Percentiles rank a stretch among this genome's conserved stretches.
phyloP scores from a whole-genome alignment of 257 asterid genomes.

The Solanum chilense region DNA sequence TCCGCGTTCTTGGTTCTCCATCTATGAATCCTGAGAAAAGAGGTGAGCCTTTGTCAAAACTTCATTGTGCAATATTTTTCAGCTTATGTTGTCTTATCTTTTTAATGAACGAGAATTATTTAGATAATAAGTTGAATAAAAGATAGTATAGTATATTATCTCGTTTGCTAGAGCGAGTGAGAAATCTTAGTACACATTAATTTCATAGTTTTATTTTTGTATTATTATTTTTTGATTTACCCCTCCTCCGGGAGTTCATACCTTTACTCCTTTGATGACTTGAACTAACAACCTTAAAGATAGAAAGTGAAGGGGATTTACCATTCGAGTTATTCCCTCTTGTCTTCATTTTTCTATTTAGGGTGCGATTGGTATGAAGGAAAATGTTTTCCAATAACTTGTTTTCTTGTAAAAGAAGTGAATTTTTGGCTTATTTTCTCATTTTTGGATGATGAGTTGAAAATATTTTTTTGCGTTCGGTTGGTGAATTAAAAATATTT shows the following conservation, averaged over 20 bases:
- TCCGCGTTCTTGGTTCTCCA: neutral
- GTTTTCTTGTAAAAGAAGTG: too few relatives aligned
- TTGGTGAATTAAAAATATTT: too few relatives aligned
- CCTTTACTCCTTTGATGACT: neutral
- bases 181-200: too few relatives aligned
- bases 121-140: neutral
- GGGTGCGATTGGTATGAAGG: too few relatives aligned
- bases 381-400: too few relatives aligned
- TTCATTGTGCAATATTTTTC: too few relatives aligned
- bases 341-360: neutral
- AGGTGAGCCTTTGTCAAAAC: neutral
- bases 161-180: neutral
- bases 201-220: too few relatives aligned
- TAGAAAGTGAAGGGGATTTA: too few relatives aligned
- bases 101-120: neutral
- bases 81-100: neutral
- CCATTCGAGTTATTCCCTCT: accelerated
- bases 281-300: neutral
- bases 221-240: too few relatives aligned
- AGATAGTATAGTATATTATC: neutral
- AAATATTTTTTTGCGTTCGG: too few relatives aligned
- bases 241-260: neutral
- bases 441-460: too few relatives aligned
- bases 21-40: neutral
- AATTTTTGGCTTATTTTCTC: too few relatives aligned